A percentile compares a stretch with the other conserved stretches of the same genome.
Evolutionary conservation across 805 yeast species (phyloP).

Genomic region (Wickerhamomyces alni): DNA sequence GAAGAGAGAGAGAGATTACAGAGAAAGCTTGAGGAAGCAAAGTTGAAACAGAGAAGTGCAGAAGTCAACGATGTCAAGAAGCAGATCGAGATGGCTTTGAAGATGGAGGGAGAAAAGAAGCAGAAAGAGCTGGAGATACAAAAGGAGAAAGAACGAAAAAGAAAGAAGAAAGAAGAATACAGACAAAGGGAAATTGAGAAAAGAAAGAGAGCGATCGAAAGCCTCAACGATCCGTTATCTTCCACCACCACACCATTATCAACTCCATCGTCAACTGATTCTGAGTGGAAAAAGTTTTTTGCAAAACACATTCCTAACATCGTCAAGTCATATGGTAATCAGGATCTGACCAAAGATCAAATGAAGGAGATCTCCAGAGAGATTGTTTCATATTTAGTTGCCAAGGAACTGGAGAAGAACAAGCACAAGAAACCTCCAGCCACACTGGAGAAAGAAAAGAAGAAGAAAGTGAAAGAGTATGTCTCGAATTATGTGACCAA

Average conservation of each 20-base stretch:
- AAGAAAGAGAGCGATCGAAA: constrained; percentile 15
- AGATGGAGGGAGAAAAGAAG: constrained; percentile 22
- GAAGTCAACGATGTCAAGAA: constrained; percentile 22
- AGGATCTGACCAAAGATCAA: constrained; percentile 62
- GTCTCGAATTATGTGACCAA: constrained; percentile 62
- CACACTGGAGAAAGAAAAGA: constrained; percentile 58
- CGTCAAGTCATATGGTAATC: constrained; percentile 53
- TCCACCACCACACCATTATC: background rate
- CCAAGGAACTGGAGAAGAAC: constrained; percentile 52
- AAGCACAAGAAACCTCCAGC: constrained; percentile 36
- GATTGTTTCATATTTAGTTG: constrained; percentile 57
- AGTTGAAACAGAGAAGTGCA: constrained; percentile 17
- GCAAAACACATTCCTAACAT: constrained; percentile 79
- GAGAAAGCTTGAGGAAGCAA: constrained; percentile 19
- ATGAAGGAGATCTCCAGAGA: constrained; percentile 77
- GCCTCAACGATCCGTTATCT: constrained; percentile 4
- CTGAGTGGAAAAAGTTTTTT: constrained; percentile 38
- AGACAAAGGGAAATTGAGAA: background rate
- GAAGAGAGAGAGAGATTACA: constrained; percentile 20
- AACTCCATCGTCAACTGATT: constrained; percentile 5
- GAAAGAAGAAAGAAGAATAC: constrained; percentile 27
- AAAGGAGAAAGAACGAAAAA: constrained; percentile 15
- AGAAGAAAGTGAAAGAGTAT: constrained; percentile 63
- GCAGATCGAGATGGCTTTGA: constrained; percentile 35
- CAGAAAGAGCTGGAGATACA: constrained; percentile 21